phyloP scores from a whole-genome alignment of 164 flowering plant genomes.

The Umbilicus rupestris region DNA sequence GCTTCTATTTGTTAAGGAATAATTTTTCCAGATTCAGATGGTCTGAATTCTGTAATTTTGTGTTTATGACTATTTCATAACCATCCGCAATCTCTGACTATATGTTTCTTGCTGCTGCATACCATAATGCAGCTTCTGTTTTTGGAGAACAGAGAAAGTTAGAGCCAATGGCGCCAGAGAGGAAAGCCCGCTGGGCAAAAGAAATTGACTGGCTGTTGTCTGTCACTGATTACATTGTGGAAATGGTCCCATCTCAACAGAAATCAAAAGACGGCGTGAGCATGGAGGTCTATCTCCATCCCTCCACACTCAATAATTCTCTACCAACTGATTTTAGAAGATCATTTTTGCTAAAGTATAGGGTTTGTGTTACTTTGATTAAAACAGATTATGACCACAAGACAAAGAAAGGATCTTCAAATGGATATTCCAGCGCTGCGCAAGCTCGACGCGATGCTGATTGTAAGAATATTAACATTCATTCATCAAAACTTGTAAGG shows the following conservation, averaged over 20 bases:
- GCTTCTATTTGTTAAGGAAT: neutral
- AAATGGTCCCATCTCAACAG: conserved; percentile 52
- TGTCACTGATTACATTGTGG: conserved; percentile 52
- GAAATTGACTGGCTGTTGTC: conserved; percentile 50
- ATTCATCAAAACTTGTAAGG: neutral
- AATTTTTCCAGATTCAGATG: neutral
- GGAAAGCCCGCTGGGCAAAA: conserved; percentile 45
- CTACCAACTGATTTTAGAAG: neutral
- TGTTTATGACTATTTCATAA: neutral
- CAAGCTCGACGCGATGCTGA: conserved; percentile 56
- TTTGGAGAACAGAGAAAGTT: conserved; percentile 45
- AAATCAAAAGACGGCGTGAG: conserved; percentile 34
- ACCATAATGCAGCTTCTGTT: conserved; percentile 39
- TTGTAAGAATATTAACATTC: conserved; percentile 21
- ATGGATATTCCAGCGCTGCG: conserved; percentile 56
- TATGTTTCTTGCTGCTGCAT: neutral
- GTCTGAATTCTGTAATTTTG: neutral
- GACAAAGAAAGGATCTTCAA: conserved; percentile 41
- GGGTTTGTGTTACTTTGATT: neutral
- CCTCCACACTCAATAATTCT: neutral
- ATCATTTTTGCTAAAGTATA: neutral
- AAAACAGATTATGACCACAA: conserved; percentile 39
- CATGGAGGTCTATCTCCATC: conserved; percentile 34
- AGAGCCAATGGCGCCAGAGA: conserved; percentile 51
- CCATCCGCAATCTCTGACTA: no score